Evolutionary conservation across 371 early-diverging fungal species (phyloP), one percentile per base, ranked within the genome.

Genomic region (Mucor piriformis): DNA sequence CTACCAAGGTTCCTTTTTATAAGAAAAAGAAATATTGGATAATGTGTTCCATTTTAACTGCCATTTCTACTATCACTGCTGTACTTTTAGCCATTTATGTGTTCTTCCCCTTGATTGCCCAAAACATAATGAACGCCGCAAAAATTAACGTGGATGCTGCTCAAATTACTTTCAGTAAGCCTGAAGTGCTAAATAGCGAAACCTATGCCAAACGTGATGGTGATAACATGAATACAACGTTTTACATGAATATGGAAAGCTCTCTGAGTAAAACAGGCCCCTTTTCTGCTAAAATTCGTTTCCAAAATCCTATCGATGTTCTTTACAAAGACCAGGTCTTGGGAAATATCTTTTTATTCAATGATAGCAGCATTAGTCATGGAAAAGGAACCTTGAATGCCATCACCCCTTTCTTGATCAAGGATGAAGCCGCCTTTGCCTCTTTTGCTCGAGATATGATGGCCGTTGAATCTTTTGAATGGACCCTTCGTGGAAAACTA

Each of bases 21-120:
- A 82, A 79, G 38, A 70, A 78, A 20, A 78, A 75, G 34, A 83
- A 78, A 61, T 83, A 81, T 35, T 83, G 83, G 86, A 76, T 81
- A 24, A 78, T 74, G 42, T 85, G 86, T 56, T 72, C 76, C 7
- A 68, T 79, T 6, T 61, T 73, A 29, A 69, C 72, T 15, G 77
- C 75, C 57, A 77, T 83, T 25, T 56, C 74, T 11, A 57, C 79
- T 42, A 63, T 83, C 2, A 78, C 83, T 13, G 78, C 77, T 12
- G 81, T 85, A 13, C 47, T 76, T 6, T 62, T 85, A 13, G 61
- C 67, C 3, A 59, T 83, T 27, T 83, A 81, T 61, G 87, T 87
- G 5, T 72, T 79, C 43, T 73, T 87, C 66, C 85, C 85, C 16
- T 79, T 77, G 77, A 78, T 87, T 37, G 83, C 83, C 35, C 87